Conservation (phyloP, 106 monocot genomes). For the Narthecium ossifragum region DNA sequence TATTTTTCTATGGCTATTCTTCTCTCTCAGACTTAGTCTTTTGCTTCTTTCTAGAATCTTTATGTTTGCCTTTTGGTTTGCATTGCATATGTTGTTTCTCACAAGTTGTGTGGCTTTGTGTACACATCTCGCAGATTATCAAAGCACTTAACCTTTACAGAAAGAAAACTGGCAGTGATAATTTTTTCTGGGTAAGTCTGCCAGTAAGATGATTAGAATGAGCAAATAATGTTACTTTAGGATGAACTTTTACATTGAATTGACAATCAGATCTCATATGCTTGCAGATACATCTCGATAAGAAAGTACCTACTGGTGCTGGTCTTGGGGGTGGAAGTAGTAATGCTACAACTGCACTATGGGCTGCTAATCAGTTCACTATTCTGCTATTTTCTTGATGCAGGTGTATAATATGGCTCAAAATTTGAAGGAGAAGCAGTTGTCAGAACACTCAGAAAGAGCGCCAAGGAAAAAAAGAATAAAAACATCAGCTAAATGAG, state of each 20-base stretch:
- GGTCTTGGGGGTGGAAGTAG: constrained; percentile 99
- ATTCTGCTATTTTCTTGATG: too few species aligned
- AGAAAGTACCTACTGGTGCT: constrained; percentile 95
- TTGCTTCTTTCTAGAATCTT: too few species aligned
- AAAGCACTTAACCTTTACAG: constrained; percentile 96
- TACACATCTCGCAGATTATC: constrained; percentile 63
- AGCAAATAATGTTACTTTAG: background rate
- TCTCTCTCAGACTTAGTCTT: too few species aligned
- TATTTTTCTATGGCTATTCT: too few species aligned
- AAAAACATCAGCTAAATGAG: too few species aligned
- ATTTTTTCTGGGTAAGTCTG: constrained; percentile 77
- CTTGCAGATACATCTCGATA: constrained; percentile 89
- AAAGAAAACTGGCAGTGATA: constrained; percentile 85
- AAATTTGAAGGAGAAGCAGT: too few species aligned
- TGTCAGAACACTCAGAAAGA: too few species aligned
- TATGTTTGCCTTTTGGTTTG: too few species aligned
- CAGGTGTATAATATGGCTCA: too few species aligned
- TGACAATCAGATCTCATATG: too few species aligned
- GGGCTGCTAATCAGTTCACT: constrained; percentile 99
- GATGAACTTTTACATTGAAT: background rate
- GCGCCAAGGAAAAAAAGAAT: too few species aligned
- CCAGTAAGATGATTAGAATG: background rate
- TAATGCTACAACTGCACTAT: constrained; percentile 95
- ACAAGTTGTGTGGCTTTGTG: background rate
- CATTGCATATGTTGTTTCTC: background rate